Percentiles rank a stretch among this genome's conserved stretches.
These are phyloP conservation scores for Pseudonectria buxi DNA, from an alignment of 2,329 filamentous ascomycete species.

Conservation along the genomic window DNA sequence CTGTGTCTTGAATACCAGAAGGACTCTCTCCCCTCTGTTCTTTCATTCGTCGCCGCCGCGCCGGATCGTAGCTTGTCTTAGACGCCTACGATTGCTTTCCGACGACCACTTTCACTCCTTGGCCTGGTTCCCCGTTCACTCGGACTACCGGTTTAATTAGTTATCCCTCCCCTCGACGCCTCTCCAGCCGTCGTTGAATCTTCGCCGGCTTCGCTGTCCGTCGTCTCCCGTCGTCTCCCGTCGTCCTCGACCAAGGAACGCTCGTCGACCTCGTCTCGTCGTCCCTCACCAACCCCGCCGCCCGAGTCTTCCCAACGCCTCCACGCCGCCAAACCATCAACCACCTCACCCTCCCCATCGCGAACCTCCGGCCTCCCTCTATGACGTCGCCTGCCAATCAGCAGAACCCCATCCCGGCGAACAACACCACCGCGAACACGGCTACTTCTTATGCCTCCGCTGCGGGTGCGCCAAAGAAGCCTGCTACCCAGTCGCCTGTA, in stretches of 20 bases:
- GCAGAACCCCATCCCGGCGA: slow-evolving; percentile 50
- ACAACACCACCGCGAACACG: slow-evolving; percentile 50
- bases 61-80: slow-evolving; percentile 28
- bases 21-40: slow-evolving; percentile 21
- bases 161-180: slow-evolving; percentile 19
- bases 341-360: slow-evolving; percentile 19
- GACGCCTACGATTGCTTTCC: slow-evolving; percentile 21
- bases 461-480: slow-evolving; percentile 57
- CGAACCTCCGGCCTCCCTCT: slow-evolving; percentile 31
- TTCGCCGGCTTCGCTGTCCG: slow-evolving; percentile 4
- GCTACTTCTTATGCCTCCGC: slow-evolving; percentile 61
- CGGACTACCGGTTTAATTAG: background rate
- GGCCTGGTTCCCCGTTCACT: slow-evolving; percentile 10
- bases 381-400: slow-evolving; percentile 56
- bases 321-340: slow-evolving; percentile 17
- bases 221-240: slow-evolving; percentile 17
- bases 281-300: slow-evolving; percentile 11
- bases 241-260: slow-evolving; percentile 9
- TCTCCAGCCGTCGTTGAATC: slow-evolving; percentile 17
- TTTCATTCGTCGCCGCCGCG: slow-evolving; percentile 20
- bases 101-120: slow-evolving; percentile 24
- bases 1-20: slow-evolving; percentile 27
- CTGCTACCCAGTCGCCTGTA: slow-evolving; percentile 48
- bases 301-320: slow-evolving; percentile 16
- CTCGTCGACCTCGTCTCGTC: slow-evolving; percentile 10